A percentile compares a stretch with the other conserved stretches of the same genome.
Evolutionary conservation across 2,329 filamentous ascomycete species (phyloP).

Genomic region (Septoria petroselini): DNA sequence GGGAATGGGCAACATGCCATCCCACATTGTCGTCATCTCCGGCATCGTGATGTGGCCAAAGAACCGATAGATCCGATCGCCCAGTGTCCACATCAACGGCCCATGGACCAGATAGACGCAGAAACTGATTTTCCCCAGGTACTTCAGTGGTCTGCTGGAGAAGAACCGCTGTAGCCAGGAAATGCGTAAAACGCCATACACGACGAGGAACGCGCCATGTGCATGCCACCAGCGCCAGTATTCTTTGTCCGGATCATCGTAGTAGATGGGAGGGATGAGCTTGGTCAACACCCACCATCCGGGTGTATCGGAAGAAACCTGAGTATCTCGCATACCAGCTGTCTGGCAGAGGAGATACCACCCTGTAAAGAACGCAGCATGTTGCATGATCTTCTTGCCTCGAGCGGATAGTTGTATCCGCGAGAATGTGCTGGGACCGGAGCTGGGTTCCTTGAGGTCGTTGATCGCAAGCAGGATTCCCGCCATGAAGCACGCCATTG

Average conservation of each 20-base stretch:
- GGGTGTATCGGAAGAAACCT: conserved; percentile 48
- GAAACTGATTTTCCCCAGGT: conserved; percentile 60
- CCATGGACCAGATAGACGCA: conserved; percentile 62
- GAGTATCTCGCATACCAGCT: conserved; percentile 16
- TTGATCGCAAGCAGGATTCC: conserved; percentile 24
- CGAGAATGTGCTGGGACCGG: background rate
- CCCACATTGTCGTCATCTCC: conserved; percentile 19
- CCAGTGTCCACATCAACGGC: conserved; percentile 53
- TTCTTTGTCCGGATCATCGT: conserved; percentile 19
- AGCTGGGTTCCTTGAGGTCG: conserved; percentile 13
- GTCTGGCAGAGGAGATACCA: conserved; percentile 25
- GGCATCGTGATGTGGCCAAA: conserved; percentile 37
- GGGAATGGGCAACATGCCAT: conserved; percentile 42
- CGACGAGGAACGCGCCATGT: conserved; percentile 53
- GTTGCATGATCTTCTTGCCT: conserved; percentile 8
- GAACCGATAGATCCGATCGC: conserved; percentile 54
- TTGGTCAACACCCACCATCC: conserved; percentile 57
- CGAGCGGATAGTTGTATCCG: conserved; percentile 2
- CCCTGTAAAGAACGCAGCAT: conserved; percentile 17
- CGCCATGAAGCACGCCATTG: conserved; percentile 20
- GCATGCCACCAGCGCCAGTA: conserved; percentile 57
- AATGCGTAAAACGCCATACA: conserved; percentile 51
- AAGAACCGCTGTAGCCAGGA: conserved; percentile 51
- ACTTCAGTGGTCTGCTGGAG: conserved; percentile 51
- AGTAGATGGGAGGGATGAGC: conserved; percentile 39